Base-by-base conservation (phyloP, 768 basidiomycete genomes). In the Pisolithus marmoratus region DNA sequence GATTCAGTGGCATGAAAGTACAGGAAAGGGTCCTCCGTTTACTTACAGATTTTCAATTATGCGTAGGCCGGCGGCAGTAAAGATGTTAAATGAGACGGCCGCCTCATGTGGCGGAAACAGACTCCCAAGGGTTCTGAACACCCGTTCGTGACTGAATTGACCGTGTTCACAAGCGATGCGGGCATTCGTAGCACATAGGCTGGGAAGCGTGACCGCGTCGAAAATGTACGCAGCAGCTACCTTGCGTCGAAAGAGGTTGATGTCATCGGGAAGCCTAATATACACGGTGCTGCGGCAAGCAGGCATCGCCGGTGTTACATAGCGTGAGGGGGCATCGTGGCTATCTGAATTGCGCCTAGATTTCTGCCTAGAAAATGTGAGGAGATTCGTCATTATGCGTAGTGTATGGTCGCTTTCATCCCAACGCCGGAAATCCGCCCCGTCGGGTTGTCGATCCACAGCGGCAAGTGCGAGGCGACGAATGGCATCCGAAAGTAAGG, bases 361-460 rank as follows among this genome's bases (percentile, higher is more conserved):
- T 53, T 62, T 63, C 37, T 76, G 73, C 52, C 77, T 79, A 12
- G 82, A 78, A 50, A 82, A 74, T 0, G 83, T 81, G 50, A 89
- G 72, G 2, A 90, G 69, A 60, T 87, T 87, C 4, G 86, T 87
- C 86, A 89, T 86, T 54, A 87, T 80, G 14, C 84, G 80, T n/a
- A 84, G 62, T 27, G 87, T 83, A 57, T 81, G 80, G 47, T 79
- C 74, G 9, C 75, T 75, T 38, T 78, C 77, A 48, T 78, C 79
- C 11, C 70, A 68, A 29, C 71, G 74, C 48, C 74, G 73, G 46
- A 76, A 75, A 23, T 64, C 67, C 24, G 51, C 55, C 15, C 68
- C 65, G 3, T 75, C 70, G 19, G 68, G 61, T 8, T 67, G 56
- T 36, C 75, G 75, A 58, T 90, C 87, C 19, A 68, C 76, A 2